A percentile compares a stretch with the other conserved stretches of the same genome.
Evolutionary conservation across 805 yeast genomes (phyloP).

Genomic region (Starmerella tilneyi): DNA sequence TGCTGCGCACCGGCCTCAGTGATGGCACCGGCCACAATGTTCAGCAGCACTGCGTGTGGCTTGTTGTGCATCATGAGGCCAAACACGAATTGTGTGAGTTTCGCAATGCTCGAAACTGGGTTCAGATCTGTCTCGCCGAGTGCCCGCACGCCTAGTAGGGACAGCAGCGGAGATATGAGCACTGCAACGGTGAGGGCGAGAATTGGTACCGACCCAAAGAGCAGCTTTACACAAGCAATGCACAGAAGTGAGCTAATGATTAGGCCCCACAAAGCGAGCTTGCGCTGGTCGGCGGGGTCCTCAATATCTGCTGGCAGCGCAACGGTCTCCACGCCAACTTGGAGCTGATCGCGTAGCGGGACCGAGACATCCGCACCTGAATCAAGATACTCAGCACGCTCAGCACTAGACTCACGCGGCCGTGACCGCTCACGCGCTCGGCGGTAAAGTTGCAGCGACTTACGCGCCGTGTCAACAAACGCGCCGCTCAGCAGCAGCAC

Average conservation of each 20-base stretch:
- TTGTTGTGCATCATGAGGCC: constrained; percentile 70
- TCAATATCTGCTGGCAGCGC: constrained; percentile 8
- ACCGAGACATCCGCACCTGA: not conserved
- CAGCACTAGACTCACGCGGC: not conserved
- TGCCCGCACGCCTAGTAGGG: constrained; percentile 84
- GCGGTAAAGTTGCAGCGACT: not conserved
- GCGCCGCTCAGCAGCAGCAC: constrained; percentile 23
- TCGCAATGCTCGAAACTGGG: constrained; percentile 95
- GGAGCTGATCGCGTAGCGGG: not conserved
- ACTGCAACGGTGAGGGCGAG: constrained; percentile 62
- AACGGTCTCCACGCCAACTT: not conserved
- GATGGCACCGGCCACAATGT: constrained; percentile 88
- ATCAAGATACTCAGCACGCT: not conserved
- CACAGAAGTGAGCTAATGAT: constrained; percentile 58
- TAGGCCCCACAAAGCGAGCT: constrained; percentile 42
- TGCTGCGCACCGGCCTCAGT: constrained; percentile 99
- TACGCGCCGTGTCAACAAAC: not conserved
- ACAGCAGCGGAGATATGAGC: constrained; percentile 61
- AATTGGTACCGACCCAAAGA: constrained; percentile 61
- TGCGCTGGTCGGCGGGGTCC: constrained; percentile 13
- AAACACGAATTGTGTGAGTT: constrained; percentile 78
- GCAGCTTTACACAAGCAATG: constrained; percentile 47
- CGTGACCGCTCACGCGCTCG: not conserved
- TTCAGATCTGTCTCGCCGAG: constrained; percentile 93
- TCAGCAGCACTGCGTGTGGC: constrained; percentile 74